Conservation (phyloP, 768 basidiomycete genomes). For the Agaricus sinodeliciosus region DNA sequence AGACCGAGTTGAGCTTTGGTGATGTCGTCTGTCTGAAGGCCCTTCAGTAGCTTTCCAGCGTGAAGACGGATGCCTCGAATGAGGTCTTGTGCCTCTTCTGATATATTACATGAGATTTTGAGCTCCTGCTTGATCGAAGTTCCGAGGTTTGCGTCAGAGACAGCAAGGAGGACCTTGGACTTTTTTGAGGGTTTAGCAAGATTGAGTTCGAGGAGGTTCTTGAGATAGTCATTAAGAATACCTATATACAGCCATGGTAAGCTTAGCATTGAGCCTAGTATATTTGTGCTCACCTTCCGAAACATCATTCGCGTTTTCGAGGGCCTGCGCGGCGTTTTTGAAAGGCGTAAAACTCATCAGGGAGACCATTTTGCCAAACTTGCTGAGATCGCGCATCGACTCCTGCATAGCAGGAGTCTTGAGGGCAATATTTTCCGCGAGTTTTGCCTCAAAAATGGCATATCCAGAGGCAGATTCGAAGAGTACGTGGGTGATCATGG, state of each 20-base stretch:
- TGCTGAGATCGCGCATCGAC: slow-evolving; percentile 78
- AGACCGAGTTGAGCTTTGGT: slow-evolving; percentile 92
- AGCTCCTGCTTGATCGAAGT: slow-evolving; percentile 71
- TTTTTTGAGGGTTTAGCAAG: slow-evolving; percentile 72
- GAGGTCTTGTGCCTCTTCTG: slow-evolving; percentile 75
- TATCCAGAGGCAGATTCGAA: slow-evolving; percentile 95
- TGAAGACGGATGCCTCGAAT: slow-evolving; percentile 92
- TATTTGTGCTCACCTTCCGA: slow-evolving; percentile 68
- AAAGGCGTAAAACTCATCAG: slow-evolving; percentile 90
- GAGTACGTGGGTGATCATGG: slow-evolving; percentile 79
- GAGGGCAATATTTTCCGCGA: slow-evolving; percentile 82
- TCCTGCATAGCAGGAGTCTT: slow-evolving; percentile 75
- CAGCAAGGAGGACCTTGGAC: slow-evolving; percentile 65
- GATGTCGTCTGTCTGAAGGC: slow-evolving; percentile 83
- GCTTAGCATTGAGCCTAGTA: neutral
- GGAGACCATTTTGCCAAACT: slow-evolving; percentile 90
- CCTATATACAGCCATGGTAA: slow-evolving; percentile 35
- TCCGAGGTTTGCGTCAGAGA: slow-evolving; percentile 70
- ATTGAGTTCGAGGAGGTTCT: slow-evolving; percentile 82
- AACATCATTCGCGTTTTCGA: slow-evolving; percentile 94
- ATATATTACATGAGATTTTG: slow-evolving; percentile 71
- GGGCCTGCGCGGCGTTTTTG: slow-evolving; percentile 86
- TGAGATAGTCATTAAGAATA: slow-evolving; percentile 77
- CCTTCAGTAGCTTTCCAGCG: slow-evolving; percentile 83
- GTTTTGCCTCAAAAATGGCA: slow-evolving; percentile 84